phyloP scores from a whole-genome alignment of 208 protist species.

The Wallacemonas sp. region DNA sequence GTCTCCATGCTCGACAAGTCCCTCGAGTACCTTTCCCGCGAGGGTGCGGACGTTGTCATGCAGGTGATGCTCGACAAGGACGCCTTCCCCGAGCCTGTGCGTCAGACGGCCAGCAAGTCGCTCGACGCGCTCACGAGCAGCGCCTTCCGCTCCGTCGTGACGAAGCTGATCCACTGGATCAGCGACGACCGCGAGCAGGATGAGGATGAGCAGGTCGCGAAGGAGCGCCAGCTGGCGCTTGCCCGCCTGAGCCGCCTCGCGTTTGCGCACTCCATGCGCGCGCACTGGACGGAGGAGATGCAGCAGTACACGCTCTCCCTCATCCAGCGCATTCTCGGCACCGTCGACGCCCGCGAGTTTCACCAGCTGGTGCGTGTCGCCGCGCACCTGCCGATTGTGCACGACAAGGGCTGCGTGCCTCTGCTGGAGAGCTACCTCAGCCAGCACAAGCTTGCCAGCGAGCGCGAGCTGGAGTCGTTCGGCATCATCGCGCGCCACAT shows the following conservation, averaged over 20 bases:
- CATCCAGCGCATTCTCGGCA: conserved; percentile 66
- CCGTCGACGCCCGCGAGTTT: conserved; percentile 77
- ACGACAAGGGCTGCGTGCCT: conserved; percentile 50
- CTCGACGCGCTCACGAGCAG: conserved; percentile 71
- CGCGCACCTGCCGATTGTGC: conserved; percentile 60
- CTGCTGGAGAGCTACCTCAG: conserved; percentile 65
- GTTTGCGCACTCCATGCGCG: conserved; percentile 33
- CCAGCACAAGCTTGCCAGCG: conserved; percentile 37
- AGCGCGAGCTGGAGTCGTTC: conserved; percentile 61
- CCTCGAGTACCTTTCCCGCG: conserved; percentile 81
- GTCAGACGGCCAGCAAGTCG: conserved; percentile 61
- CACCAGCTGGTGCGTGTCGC: conserved; percentile 59
- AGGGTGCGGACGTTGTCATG: conserved; percentile 88
- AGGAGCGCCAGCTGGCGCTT: conserved; percentile 82
- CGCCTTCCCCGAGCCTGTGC: conserved; percentile 74
- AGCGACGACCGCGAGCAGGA: conserved; percentile 86
- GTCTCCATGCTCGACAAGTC: conserved; percentile 81
- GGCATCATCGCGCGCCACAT: conserved; percentile 43
- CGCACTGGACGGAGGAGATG: conserved; percentile 80
- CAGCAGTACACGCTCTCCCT: conserved; percentile 67
- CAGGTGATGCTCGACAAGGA: conserved; percentile 84
- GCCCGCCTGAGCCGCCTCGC: conserved; percentile 50
- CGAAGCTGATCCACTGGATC: conserved; percentile 89
- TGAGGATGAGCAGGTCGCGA: conserved; percentile 69
- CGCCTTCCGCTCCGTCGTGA: conserved; percentile 75